Conservation (phyloP, 805 yeast species). For the Nakazawaea anatomiae region DNA sequence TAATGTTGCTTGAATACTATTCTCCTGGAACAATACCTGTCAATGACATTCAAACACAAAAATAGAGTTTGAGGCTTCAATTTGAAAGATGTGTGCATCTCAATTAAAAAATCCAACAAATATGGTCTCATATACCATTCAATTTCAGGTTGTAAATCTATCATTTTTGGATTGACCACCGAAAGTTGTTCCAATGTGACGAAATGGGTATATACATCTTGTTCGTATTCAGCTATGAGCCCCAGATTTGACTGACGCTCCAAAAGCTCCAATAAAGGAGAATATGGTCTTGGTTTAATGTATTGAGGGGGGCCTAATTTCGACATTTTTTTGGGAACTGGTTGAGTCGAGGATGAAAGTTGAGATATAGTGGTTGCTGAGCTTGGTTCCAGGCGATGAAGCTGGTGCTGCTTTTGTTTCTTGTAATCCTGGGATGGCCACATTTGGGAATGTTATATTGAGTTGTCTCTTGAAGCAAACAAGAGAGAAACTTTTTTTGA, state of each 20-base stretch:
- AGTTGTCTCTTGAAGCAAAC: background rate
- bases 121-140: conserved; percentile 66
- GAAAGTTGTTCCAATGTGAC: conserved; percentile 33
- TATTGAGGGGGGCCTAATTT: conserved; percentile 28
- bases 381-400: background rate
- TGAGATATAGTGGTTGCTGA: conserved; percentile 3
- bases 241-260: conserved; percentile 40
- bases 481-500: background rate
- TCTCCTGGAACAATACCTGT: conserved; percentile 85
- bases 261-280: conserved; percentile 37
- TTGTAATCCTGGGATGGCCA: background rate
- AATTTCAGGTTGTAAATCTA: conserved; percentile 85
- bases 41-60: conserved; percentile 72
- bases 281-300: conserved; percentile 25
- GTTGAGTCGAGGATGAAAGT: background rate
- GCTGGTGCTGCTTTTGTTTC: background rate
- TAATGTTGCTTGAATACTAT: conserved; percentile 81
- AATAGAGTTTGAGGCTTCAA: conserved; percentile 63
- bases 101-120: conserved; percentile 74
- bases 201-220: conserved; percentile 31
- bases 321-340: background rate
- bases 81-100: conserved; percentile 52
- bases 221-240: conserved; percentile 35
- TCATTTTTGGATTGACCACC: conserved; percentile 43
- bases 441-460: background rate